phyloP scores from a whole-genome alignment of 2,329 filamentous ascomycete genomes.

The Rosellinia necatrix region DNA sequence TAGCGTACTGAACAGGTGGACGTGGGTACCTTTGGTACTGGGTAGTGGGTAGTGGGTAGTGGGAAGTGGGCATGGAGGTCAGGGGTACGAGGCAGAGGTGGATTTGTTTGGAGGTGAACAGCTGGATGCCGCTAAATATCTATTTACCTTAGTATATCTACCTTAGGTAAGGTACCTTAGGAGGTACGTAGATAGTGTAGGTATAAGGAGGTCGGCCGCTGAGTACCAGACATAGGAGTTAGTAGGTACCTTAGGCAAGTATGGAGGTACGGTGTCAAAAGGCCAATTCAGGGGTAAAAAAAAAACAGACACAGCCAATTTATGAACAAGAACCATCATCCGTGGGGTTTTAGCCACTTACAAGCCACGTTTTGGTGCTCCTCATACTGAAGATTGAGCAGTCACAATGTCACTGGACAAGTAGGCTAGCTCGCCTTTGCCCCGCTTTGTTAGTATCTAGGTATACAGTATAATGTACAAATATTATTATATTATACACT shows the following conservation, averaged over 20 bases:
- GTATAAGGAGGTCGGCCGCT: no score
- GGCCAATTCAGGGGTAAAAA: background rate
- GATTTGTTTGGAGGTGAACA: slow-evolving; percentile 6
- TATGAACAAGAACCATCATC: no score
- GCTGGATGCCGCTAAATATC: slow-evolving; percentile 14
- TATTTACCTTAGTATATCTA: background rate
- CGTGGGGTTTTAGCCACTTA: background rate
- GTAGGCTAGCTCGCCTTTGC: background rate
- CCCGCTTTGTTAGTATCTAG: background rate
- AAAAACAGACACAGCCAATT: background rate
- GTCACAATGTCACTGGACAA: background rate
- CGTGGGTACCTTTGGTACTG: no score
- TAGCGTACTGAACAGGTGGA: no score
- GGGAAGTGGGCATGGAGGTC: background rate
- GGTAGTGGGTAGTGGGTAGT: no score
- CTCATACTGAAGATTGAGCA: background rate
- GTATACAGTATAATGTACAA: background rate
- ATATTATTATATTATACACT: background rate
- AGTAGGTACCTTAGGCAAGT: no score
- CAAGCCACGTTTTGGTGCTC: background rate
- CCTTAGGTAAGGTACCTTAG: no score
- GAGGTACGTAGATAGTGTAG: no score
- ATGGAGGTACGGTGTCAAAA: background rate
- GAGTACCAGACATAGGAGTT: no score
- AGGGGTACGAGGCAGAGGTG: background rate